Conservation (phyloP, 805 yeast genomes). For the Peterozyma toletana region DNA sequence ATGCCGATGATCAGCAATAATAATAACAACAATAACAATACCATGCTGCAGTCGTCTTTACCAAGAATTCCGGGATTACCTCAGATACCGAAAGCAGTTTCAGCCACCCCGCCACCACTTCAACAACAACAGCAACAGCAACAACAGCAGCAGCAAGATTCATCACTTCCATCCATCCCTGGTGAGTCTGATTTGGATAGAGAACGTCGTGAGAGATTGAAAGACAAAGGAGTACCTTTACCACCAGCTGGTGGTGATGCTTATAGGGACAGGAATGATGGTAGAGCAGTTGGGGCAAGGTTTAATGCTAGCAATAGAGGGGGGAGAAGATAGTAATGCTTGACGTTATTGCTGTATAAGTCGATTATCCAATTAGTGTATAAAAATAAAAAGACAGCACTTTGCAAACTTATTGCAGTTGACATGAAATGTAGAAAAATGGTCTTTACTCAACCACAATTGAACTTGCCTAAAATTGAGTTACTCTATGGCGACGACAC, state of each 20-base stretch:
- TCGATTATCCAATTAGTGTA: no score
- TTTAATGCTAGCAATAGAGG: no score
- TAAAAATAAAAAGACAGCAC: no score
- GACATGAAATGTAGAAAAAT: no score
- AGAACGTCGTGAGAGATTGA: neutral
- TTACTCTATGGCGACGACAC: no score
- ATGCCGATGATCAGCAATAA: constrained; percentile 6
- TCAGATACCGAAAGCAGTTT: constrained; percentile 12
- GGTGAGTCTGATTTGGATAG: constrained; percentile 4
- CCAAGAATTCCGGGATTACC: constrained; percentile 19
- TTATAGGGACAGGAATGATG: constrained; percentile 3
- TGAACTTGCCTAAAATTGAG: no score
- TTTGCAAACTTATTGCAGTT: no score
- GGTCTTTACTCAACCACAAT: no score
- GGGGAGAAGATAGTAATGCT: no score
- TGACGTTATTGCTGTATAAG: no score
- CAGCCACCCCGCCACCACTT: neutral
- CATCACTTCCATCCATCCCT: neutral
- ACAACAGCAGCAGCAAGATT: neutral
- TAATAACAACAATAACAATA: constrained; percentile 1
- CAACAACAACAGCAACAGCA: constrained; percentile 5
- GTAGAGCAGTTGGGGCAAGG: neutral
- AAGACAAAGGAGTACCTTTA: neutral
- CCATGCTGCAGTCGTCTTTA: constrained; percentile 13
- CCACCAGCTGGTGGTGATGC: neutral